Evolutionary conservation across 2,329 filamentous ascomycete species (phyloP), one percentile per base, ranked within the genome.

Genomic region (Aspergillus pseudonomiae): DNA sequence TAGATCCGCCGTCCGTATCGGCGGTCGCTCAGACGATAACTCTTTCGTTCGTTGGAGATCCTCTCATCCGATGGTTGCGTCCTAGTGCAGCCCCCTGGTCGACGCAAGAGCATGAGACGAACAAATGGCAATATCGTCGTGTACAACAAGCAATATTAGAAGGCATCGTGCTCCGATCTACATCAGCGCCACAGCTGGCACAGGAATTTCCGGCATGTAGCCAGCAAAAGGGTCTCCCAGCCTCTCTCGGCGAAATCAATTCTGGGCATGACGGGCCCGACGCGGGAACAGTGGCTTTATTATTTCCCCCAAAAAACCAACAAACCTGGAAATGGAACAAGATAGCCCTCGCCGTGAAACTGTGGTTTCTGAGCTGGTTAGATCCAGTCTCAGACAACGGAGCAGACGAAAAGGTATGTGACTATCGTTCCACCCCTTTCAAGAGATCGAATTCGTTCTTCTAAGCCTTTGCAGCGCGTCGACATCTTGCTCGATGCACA

Each of bases 41-140:
- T 39, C 57, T 63, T 11, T 67, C 71, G 2, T 73, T 73, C 41
- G 67, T 70, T 11, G 64, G 67, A 10, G 71, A 74, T 60, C 71
- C 71, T 5, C 45, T 73, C 16, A 71, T 74, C 28, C 61, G 54
- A 57, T 74, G 71, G 71, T 59, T 74, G 9, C 70, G 71, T 2
- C 70, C 70, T 19, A 59, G 61, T 52, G 66, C 64, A n/a, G 21
- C 45, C 19, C 63, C 65, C 0, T 73, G 70, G 71, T 34, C 48
- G 7, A 34, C 53, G 1, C 5, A 39, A 59, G 59, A 57, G 45
- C 24, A 2, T 45, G 43, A 36, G 5, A 61, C 60, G 12, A 59
- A 48, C 30, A 68, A 64, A 57, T 73, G 71, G 71, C 70, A 74
- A 46, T 68, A 69, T 56, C 67, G 71, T 39, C 65, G 71, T 0